Conservation (phyloP, 108 stramenopile species). For the Nitzschia sp. region DNA sequence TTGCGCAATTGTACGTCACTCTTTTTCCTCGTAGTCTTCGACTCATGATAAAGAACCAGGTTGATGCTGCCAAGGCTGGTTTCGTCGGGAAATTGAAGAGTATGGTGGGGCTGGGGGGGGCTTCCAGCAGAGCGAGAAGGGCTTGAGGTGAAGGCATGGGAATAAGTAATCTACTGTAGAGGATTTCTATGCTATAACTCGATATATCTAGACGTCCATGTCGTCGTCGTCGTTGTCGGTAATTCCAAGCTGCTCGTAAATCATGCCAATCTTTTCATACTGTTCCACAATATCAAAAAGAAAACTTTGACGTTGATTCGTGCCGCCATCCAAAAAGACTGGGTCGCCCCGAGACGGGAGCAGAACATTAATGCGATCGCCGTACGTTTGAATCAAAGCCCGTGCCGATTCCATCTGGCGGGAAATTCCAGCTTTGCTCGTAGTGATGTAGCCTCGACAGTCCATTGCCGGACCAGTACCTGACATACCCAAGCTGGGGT, state of each 20-base stretch:
- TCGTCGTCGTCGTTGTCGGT: conserved; percentile 7
- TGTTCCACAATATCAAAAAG: conserved; percentile 42
- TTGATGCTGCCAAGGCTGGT: conserved; percentile 43
- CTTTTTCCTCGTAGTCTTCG: conserved; percentile 75
- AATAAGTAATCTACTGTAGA: background rate
- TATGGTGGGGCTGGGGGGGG: conserved; percentile 20
- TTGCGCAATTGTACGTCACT: conserved; percentile 61
- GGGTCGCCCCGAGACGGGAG: conserved; percentile 75
- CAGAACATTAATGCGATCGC: conserved; percentile 67
- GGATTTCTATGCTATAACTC: background rate
- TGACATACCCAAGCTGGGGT: conserved; percentile 36
- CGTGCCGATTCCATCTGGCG: conserved; percentile 76
- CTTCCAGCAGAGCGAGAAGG: conserved; percentile 12
- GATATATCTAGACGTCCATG: background rate
- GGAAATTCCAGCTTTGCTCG: conserved; percentile 61
- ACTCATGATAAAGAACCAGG: conserved; percentile 67
- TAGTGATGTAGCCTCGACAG: conserved; percentile 78
- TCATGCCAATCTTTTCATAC: conserved; percentile 51
- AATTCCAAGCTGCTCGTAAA: conserved; percentile 59
- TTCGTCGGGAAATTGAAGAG: conserved; percentile 32
- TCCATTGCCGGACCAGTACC: conserved; percentile 70
- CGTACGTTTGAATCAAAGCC: conserved; percentile 58
- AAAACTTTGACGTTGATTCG: conserved; percentile 29
- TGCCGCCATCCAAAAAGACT: conserved; percentile 51
- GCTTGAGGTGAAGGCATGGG: background rate